phyloP scores from a whole-genome alignment of 1,139 yeast species.

The Saccharomycopsis hybrid region DNA sequence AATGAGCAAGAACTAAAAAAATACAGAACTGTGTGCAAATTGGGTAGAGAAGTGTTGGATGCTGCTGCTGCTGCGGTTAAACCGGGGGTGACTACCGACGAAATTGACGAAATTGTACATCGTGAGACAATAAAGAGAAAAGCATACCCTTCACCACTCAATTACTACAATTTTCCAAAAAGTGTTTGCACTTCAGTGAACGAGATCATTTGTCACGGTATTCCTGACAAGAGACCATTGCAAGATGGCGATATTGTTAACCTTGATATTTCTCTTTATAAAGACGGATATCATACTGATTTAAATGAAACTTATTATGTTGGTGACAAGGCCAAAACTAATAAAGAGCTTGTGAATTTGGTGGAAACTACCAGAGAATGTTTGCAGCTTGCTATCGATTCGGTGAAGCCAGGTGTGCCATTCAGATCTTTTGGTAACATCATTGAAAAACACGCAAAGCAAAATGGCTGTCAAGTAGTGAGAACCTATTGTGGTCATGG shows the following conservation, averaged over 20 bases:
- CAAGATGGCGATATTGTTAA: slow-evolving; percentile 94
- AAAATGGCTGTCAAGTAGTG: slow-evolving; percentile 78
- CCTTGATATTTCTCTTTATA: slow-evolving; percentile 78
- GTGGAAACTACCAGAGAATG: slow-evolving; percentile 97
- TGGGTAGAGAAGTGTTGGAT: slow-evolving; percentile 87
- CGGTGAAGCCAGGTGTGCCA: slow-evolving; percentile 87
- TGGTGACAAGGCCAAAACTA: slow-evolving; percentile 75
- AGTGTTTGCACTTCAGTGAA: slow-evolving; percentile 90
- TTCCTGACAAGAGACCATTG: slow-evolving; percentile 82
- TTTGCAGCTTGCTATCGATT: slow-evolving; percentile 72
- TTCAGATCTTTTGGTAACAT: slow-evolving; percentile 83
- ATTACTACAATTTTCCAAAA: slow-evolving; percentile 92
- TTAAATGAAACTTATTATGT: slow-evolving; percentile 95
- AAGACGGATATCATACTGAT: slow-evolving; percentile 90
- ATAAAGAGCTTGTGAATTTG: slow-evolving; percentile 74
- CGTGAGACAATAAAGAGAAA: slow-evolving; percentile 82
- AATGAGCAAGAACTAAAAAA: slow-evolving; percentile 61
- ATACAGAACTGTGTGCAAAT: slow-evolving; percentile 63
- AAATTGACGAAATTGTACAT: slow-evolving; percentile 80
- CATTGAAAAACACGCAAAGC: slow-evolving; percentile 81
- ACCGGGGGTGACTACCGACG: slow-evolving; percentile 94
- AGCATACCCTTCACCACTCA: slow-evolving; percentile 92
- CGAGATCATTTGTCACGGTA: slow-evolving; percentile 95
- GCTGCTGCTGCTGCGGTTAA: slow-evolving; percentile 73
- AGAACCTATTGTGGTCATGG: slow-evolving; percentile 96